phyloP scores from a whole-genome alignment of 2,329 filamentous ascomycete species.

The Amylocarpus encephaloides region DNA sequence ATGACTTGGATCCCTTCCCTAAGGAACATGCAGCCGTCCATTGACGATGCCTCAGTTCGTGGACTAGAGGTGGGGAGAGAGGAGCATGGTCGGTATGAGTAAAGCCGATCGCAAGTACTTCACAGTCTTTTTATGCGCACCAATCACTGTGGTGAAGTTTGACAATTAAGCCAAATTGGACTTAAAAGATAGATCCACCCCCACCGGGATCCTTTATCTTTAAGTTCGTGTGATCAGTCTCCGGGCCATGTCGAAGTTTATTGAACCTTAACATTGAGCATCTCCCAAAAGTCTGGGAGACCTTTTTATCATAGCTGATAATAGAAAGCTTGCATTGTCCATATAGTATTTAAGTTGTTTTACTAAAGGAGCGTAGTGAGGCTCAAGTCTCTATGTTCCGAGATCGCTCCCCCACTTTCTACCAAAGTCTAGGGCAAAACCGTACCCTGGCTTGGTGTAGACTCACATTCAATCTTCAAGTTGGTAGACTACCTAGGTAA shows the following conservation, averaged over 20 bases:
- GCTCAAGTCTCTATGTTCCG: conserved; percentile 1
- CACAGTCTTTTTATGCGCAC: conserved; percentile 8
- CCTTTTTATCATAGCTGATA: too few species aligned
- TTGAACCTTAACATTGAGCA: neutral
- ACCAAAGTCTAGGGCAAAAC: neutral
- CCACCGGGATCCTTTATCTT: neutral
- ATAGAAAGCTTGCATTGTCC: too few species aligned
- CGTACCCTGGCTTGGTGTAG: too few species aligned
- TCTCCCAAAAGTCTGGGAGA: neutral
- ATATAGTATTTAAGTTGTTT: neutral
- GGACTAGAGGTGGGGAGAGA: conserved; percentile 1
- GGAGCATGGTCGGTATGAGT: conserved; percentile 8
- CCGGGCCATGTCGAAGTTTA: neutral
- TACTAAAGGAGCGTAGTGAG: neutral
- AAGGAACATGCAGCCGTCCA: neutral
- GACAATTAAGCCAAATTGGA: neutral
- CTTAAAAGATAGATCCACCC: neutral
- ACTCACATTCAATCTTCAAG: too few species aligned
- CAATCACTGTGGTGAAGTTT: conserved; percentile 6
- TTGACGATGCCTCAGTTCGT: neutral
- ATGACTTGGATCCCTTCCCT: too few species aligned
- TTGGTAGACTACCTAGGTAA: too few species aligned
- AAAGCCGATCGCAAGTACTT: conserved; percentile 5
- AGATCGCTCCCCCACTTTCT: conserved; percentile 4
- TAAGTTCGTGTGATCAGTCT: neutral